These are phyloP conservation scores for Coemansia sp. DNA, from an alignment of 192 early-diverging fungal genomes.

Conservation along the genomic window DNA sequence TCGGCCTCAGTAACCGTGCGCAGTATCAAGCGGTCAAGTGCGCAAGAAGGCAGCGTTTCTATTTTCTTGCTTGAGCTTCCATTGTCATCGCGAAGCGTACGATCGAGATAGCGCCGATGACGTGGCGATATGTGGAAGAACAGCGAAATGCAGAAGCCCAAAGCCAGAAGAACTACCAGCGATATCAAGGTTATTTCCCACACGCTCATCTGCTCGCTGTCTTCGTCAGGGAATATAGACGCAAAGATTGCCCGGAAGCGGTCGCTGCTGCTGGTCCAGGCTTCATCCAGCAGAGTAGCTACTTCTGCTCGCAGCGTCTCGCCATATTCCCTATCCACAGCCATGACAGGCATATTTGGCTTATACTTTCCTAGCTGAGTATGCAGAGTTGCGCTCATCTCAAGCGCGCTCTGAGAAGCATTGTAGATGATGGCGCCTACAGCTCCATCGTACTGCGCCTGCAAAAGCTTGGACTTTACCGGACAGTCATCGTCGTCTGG, in stretches of 20 bases:
- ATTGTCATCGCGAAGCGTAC: neutral
- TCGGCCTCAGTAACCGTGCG: conserved; percentile 38
- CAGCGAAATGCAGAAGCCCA: conserved; percentile 46
- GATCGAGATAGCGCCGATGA: conserved; percentile 9
- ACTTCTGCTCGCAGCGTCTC: conserved; percentile 38
- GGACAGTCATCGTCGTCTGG: conserved; percentile 36
- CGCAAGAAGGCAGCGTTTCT: conserved; percentile 43
- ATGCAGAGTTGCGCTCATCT: conserved; percentile 18
- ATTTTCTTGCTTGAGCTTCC: conserved; percentile 21
- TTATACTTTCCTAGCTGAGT: conserved; percentile 13
- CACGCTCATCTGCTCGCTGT: conserved; percentile 30
- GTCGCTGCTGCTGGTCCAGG: conserved; percentile 7
- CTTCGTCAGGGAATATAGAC: conserved; percentile 35
- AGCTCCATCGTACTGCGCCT: conserved; percentile 50
- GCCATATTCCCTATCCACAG: conserved; percentile 43
- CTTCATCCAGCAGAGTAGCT: conserved; percentile 22
- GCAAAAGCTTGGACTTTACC: conserved; percentile 28
- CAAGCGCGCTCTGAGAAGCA: conserved; percentile 14
- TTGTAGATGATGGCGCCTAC: conserved; percentile 51
- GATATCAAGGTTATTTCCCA: conserved; percentile 52
- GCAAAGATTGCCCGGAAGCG: conserved; percentile 48
- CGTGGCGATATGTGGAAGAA: conserved; percentile 39
- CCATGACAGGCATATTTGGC: conserved; percentile 31
- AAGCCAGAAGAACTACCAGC: conserved; percentile 39
- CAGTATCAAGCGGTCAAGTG: conserved; percentile 41